Evolutionary conservation across 495 filamentous ascomycete species (phyloP).

Genomic region (Aspergillus conjunctus): DNA sequence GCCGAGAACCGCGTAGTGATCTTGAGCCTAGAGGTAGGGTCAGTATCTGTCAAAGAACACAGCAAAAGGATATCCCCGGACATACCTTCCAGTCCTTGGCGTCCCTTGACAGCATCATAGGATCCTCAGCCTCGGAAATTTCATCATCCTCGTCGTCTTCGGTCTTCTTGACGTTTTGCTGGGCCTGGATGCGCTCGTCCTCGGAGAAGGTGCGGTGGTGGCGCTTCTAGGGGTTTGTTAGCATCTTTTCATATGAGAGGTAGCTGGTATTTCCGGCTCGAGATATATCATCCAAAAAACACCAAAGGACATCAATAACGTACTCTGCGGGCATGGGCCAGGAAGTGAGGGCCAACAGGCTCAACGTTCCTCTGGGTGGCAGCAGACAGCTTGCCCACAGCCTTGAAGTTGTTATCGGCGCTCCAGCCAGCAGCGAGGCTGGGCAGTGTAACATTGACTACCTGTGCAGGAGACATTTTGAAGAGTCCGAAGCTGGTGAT

Average conservation of each 20-base stretch:
- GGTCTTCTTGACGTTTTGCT: constrained; percentile 90
- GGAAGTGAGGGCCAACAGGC: constrained; percentile 95
- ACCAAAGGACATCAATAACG: constrained; percentile 21
- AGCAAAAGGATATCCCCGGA: not conserved
- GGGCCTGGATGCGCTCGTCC: constrained; percentile 94
- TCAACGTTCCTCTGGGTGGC: constrained; percentile 83
- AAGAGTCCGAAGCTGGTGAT: constrained; percentile 14
- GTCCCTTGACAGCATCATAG: constrained; percentile 84
- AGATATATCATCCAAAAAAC: not conserved
- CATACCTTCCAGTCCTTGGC: constrained; percentile 99
- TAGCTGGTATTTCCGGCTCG: not conserved
- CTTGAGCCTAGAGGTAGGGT: constrained; percentile 67
- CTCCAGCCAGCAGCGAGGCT: constrained; percentile 79
- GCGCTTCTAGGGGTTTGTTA: constrained; percentile 61
- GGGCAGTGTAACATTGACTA: constrained; percentile 65
- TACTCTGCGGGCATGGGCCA: constrained; percentile 93
- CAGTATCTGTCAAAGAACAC: constrained; percentile 15
- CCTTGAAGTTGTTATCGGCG: constrained; percentile 89
- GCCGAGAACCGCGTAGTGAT: constrained; percentile 97
- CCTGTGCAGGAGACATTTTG: constrained; percentile 51
- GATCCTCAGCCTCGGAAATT: constrained; percentile 89
- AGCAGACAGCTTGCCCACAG: constrained; percentile 66
- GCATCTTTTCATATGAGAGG: not conserved
- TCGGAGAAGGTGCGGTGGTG: constrained; percentile 98
- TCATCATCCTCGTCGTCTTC: constrained; percentile 89